phyloP scores from a whole-genome alignment of 2,329 filamentous ascomycete genomes.

The Ambrosiella cleistominuta region DNA sequence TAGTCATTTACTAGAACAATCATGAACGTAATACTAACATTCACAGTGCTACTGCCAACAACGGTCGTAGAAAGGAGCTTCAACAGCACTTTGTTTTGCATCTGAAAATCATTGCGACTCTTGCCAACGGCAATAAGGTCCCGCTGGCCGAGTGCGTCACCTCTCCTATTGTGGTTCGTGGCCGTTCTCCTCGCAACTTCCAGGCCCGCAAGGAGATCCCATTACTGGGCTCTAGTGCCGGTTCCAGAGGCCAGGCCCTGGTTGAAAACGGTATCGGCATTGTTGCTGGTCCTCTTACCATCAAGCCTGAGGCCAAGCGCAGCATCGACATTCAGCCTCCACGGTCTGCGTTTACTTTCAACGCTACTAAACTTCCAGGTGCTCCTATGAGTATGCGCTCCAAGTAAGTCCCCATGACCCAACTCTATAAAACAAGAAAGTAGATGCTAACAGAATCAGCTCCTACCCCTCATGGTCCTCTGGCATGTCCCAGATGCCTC shows the following conservation, averaged over 20 bases:
- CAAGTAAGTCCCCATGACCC: constrained; percentile 31
- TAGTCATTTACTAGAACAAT: neutral
- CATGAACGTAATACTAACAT: constrained; percentile 13
- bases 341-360: constrained; percentile 40
- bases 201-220: constrained; percentile 87
- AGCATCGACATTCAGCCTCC: constrained; percentile 37
- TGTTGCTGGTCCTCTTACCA: constrained; percentile 36
- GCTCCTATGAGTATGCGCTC: constrained; percentile 38
- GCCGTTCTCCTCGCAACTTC: constrained; percentile 85
- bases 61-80: constrained; percentile 81
- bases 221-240: constrained; percentile 57
- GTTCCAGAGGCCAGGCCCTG: constrained; percentile 58
- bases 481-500: constrained; percentile 30
- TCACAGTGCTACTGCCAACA: constrained; percentile 78
- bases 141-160: constrained; percentile 71
- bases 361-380: constrained; percentile 35
- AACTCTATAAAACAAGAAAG: neutral
- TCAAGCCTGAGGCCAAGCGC: constrained; percentile 38
- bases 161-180: constrained; percentile 81
- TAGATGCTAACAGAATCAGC: constrained; percentile 22
- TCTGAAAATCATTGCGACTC: constrained; percentile 66
- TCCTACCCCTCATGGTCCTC: constrained; percentile 41
- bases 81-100: constrained; percentile 92
- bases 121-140: constrained; percentile 68
- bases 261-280: constrained; percentile 46